Base-by-base conservation (phyloP, 345 rosid species). In the Psidium guajava region DNA sequence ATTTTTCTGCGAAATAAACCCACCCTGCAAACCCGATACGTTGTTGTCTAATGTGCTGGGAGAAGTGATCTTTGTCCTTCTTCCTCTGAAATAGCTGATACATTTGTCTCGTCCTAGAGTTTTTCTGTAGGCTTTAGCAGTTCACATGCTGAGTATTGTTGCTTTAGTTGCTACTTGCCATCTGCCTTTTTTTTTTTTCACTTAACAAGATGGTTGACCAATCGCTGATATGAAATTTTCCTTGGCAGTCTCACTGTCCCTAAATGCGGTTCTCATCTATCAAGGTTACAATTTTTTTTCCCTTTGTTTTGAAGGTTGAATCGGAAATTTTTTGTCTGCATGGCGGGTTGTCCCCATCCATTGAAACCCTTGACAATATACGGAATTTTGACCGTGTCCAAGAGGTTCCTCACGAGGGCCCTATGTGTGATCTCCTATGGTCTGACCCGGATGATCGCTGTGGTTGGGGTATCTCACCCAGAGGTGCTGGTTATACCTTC, bases 331-430 rank as follows among this genome's bases (percentile, higher is more conserved):
- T 97, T 88, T 97, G 99, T 89, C 96, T 96, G 44, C 99, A 97
- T 87, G 98, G 99, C 90, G 99, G 99, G 59, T 87, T 97, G 84
- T 97, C 99, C 82, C 99, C 98, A 36, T 96, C 98, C 51, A 95
- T 97, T 69, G 99, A 95, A 89, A 97, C 99, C 82, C 96, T 97
- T 69, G 98, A 97, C 89, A 94, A 93, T 87, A 95, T 97, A 54
- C 94, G 99, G 15, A 97, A 95, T 87, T 97, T 97, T 89, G 98
- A 97, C 83, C 94, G 99, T 24, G 96, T 95, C 87, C 99, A 95
- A 92, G 98, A 97, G 91, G 99, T 97, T 86, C 99, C 99, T 54
- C 99, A 97, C 59, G 99, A 97, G 90, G 99, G 99, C 83, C 98
- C 99, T 44, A 97, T 97, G 99, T 97, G 99, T 89, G 99, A 97